A percentile compares a stretch with the other conserved stretches of the same genome.
Conservation (phyloP, 1,284 basidiomycete species). For the Xerocomus nothofagi region DNA sequence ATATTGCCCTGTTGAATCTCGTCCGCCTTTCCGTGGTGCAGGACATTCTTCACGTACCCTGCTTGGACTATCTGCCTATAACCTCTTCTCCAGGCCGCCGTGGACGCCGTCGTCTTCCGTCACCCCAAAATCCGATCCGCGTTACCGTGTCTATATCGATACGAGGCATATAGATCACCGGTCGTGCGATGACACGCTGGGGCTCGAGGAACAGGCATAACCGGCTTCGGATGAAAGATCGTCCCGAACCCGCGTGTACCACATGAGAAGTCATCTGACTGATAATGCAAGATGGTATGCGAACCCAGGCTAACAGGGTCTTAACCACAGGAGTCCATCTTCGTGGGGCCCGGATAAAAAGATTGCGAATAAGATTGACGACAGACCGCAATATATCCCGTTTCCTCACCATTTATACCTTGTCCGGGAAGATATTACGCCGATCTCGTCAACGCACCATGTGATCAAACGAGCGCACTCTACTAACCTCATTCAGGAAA, state of each 20-base stretch:
- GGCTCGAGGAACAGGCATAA: slow-evolving; percentile 77
- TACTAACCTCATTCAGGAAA: slow-evolving; percentile 75
- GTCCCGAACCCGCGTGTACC: slow-evolving; percentile 40
- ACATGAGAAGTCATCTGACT: background rate
- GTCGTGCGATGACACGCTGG: slow-evolving; percentile 77
- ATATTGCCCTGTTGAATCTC: no score
- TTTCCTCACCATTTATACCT: slow-evolving; percentile 80
- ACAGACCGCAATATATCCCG: slow-evolving; percentile 1
- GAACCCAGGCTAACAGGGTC: slow-evolving; percentile 86
- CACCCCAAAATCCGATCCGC: slow-evolving; percentile 46
- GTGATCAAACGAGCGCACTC: slow-evolving; percentile 10
- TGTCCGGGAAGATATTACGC: slow-evolving; percentile 81
- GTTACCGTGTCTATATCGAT: slow-evolving; percentile 62
- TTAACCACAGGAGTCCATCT: slow-evolving; percentile 91
- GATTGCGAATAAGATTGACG: slow-evolving; percentile 6
- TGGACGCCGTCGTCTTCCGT: slow-evolving; percentile 15
- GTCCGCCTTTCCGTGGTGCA: slow-evolving; percentile 55
- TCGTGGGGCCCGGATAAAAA: slow-evolving; percentile 73
- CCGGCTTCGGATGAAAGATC: slow-evolving; percentile 61
- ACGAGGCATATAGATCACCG: slow-evolving; percentile 61
- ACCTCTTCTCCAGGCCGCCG: slow-evolving; percentile 35
- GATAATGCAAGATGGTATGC: slow-evolving; percentile 80
- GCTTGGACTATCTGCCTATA: slow-evolving; percentile 45
- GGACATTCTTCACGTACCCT: slow-evolving; percentile 37
- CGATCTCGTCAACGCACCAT: slow-evolving; percentile 6